phyloP scores from a whole-genome alignment of 805 yeast species.

The Wickerhamomyces tratensis region DNA sequence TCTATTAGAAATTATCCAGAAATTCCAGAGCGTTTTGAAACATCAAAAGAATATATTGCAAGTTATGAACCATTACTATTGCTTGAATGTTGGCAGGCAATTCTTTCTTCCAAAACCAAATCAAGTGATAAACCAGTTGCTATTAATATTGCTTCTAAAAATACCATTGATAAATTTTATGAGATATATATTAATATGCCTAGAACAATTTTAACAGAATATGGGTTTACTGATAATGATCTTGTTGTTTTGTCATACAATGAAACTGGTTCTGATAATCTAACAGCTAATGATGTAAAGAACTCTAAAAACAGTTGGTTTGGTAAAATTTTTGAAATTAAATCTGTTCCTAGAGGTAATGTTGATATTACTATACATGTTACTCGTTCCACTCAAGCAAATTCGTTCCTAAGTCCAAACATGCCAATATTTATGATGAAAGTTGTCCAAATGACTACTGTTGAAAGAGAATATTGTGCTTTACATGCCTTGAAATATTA shows the following conservation, averaged over 20 bases:
- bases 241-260: conserved; percentile 49
- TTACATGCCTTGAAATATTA: conserved; percentile 75
- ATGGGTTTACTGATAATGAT: conserved; percentile 66
- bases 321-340: conserved; percentile 72
- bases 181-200: conserved; percentile 75
- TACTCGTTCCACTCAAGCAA: conserved; percentile 33
- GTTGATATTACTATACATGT: conserved; percentile 73
- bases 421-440: conserved; percentile 56
- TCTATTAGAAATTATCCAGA: conserved; percentile 21
- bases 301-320: conserved; percentile 44
- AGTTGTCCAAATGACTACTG: conserved; percentile 80
- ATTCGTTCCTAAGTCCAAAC: conserved; percentile 48
- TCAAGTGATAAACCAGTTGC: conserved; percentile 48
- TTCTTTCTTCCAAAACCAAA: conserved; percentile 62
- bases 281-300: conserved; percentile 24
- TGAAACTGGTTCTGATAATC: conserved; percentile 15
- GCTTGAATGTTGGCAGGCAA: conserved; percentile 90
- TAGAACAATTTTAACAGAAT: conserved; percentile 37
- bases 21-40: conserved; percentile 46
- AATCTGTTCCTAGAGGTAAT: conserved; percentile 51
- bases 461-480: conserved; percentile 88
- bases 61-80: conserved; percentile 73
- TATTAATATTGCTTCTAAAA: conserved; percentile 66
- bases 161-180: conserved; percentile 77
- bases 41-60: conserved; percentile 56